phyloP scores from a whole-genome alignment of 208 protist species.

The Balamuthia mandrillaris region DNA sequence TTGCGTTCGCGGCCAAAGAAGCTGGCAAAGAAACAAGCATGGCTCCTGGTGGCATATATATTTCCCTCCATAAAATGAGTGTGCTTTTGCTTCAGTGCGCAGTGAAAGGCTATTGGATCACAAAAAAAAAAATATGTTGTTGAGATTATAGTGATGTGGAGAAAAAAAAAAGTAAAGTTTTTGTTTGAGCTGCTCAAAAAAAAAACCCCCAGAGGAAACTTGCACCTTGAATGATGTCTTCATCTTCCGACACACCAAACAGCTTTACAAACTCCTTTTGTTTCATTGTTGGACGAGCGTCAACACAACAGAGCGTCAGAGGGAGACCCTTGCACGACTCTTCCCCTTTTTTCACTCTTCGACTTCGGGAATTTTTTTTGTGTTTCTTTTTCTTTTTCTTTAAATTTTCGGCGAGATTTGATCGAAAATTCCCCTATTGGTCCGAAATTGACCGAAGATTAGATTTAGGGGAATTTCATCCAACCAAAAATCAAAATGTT shows the following conservation, averaged over 20 bases:
- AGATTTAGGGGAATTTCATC: no score
- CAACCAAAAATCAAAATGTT: no score
- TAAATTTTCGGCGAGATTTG: no score
- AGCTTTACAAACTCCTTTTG: conserved; percentile 18
- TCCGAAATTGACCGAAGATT: no score
- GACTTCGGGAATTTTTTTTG: no score
- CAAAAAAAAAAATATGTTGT: not conserved
- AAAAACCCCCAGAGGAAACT: not conserved
- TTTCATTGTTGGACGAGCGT: not conserved
- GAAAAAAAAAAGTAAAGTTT: no score
- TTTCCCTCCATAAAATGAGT: not conserved
- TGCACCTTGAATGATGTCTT: not conserved
- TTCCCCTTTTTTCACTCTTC: no score
- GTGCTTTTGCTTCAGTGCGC: not conserved
- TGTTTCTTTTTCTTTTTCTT: no score
- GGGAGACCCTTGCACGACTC: no score
- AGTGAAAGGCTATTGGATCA: not conserved
- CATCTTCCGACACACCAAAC: not conserved
- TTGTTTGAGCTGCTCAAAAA: no score
- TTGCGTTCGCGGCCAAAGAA: conserved; percentile 9
- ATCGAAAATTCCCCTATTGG: no score
- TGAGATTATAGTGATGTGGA: not conserved
- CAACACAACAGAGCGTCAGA: no score
- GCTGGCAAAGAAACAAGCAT: not conserved
- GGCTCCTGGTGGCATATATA: not conserved